phyloP scores from a whole-genome alignment of 2,329 filamentous ascomycete species.

The Diaporthe humulicola region DNA sequence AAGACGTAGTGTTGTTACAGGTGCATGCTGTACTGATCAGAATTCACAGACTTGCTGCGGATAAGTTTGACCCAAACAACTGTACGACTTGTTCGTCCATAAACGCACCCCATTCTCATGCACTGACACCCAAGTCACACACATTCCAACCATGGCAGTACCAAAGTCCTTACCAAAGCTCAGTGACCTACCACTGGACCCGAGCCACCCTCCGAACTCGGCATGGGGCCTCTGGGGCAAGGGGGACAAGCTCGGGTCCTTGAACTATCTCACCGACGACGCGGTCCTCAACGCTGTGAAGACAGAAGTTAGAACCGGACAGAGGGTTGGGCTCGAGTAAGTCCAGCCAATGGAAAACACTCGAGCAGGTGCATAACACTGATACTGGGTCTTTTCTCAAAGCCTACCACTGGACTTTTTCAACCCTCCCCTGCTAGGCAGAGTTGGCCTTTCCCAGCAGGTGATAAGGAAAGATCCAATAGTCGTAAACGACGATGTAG shows the following conservation, averaged over 20 bases:
- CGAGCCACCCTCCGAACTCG: background rate
- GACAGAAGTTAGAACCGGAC: background rate
- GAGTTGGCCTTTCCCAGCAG: background rate
- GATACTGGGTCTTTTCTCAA: background rate
- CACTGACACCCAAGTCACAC: background rate
- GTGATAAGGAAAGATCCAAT: slow-evolving; percentile 1
- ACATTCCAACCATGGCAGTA: background rate
- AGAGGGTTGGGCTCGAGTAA: slow-evolving; percentile 12
- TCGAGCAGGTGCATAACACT: background rate
- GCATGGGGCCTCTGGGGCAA: slow-evolving; percentile 12
- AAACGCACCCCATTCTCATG: background rate
- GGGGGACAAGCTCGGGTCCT: background rate
- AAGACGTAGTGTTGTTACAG: background rate
- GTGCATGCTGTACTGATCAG: background rate
- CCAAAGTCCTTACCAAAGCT: background rate
- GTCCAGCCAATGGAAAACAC: background rate
- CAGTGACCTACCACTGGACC: background rate
- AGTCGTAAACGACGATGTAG: slow-evolving; percentile 11
- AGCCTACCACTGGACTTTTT: slow-evolving; percentile 6
- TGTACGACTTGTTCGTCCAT: background rate
- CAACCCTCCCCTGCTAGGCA: background rate
- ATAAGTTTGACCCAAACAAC: background rate
- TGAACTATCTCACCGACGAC: slow-evolving; percentile 3
- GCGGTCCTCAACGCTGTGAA: background rate
- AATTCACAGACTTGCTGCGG: background rate